Evolutionary conservation across 169 alveolate species (phyloP), one percentile per base, ranked within the genome.

Genomic region (Plasmodium knowlesi): DNA sequence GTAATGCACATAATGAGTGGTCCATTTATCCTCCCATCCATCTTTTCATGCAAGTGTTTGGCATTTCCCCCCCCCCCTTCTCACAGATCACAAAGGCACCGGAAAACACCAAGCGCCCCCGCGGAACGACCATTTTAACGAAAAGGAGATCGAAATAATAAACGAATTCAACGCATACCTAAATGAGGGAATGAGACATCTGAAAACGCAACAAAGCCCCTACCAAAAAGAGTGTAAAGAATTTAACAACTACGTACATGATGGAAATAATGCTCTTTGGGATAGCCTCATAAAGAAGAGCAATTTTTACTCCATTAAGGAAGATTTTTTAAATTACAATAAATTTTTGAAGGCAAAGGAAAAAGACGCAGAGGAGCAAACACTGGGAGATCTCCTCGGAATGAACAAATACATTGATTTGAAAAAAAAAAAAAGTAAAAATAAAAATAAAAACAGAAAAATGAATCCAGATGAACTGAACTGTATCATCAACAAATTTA

Each of bases 321-420:
- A 85, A 39, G 93, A 85, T 39, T 85, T 74, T 74, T n/a, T 50
- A 85, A 85, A 85, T 85, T 85, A 85, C 61, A 85, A 85, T 74
- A 85, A 85, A 74, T 74, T 85, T 85, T 74, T 85, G 5, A 41
- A 12, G 25, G 76, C 72, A n/a, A 50, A 85, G 57, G 83, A 85
- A 53, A 85, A 85, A 25, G 70, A n/a, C 28, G 10, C 32, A 8
- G 57, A 85, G 79, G 84, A 73, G 79, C 34, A 85, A 32, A 85
- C 93, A 1, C 30, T 73, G 12, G 93, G 93, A 16, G 85, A 85
- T 30, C 16, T 85, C 50, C 67, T 85, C 54, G 93, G 86, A 14
- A 85, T 85, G 93, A 85, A 74, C 54, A 85, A 85, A 16, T 85
- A 85, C 61, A 50, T 37, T 6, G 67, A 74, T 6, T 30, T 76